Evolutionary conservation across 2,329 filamentous ascomycete genomes (phyloP).

Genomic region (Botrytis deweyae): DNA sequence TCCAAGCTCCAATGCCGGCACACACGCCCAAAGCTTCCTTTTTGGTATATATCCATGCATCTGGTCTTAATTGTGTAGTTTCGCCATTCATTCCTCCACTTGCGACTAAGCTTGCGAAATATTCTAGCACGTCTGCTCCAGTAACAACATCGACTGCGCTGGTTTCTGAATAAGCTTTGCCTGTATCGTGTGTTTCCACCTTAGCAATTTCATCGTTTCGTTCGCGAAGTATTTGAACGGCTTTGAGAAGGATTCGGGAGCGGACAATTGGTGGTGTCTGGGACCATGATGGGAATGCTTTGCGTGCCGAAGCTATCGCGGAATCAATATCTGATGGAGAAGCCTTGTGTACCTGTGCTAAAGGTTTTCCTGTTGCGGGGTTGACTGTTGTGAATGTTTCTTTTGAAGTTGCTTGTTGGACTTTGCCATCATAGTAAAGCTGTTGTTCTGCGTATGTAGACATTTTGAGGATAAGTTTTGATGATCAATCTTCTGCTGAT

Average conservation of each 20-base stretch:
- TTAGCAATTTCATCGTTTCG: conserved; percentile 78
- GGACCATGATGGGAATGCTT: conserved; percentile 75
- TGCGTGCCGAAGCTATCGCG: conserved; percentile 67
- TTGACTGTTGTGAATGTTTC: conserved; percentile 71
- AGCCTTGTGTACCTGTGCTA: conserved; percentile 72
- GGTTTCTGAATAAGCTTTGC: conserved; percentile 83
- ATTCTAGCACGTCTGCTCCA: conserved; percentile 82
- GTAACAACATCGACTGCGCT: conserved; percentile 80
- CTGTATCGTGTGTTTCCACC: conserved; percentile 81
- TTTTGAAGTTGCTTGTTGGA: conserved; percentile 58
- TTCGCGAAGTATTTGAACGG: conserved; percentile 69
- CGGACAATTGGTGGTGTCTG: conserved; percentile 71
- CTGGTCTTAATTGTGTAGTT: conserved; percentile 68
- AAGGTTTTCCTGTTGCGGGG: conserved; percentile 66
- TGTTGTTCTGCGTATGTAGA: conserved; percentile 53
- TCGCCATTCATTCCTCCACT: conserved; percentile 79
- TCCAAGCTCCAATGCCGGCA: conserved; percentile 86
- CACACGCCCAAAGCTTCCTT: conserved; percentile 83
- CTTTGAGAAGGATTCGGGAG: conserved; percentile 74
- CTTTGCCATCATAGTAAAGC: conserved; percentile 73
- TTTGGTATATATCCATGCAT: conserved; percentile 79
- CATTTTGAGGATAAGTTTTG: conserved; percentile 27
- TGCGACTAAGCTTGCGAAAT: conserved; percentile 77
- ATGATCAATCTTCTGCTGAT: conserved; percentile 16
- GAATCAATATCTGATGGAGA: conserved; percentile 66